Evolutionary conservation across 306 rosid species (phyloP).

Genomic region (Vigna nakashimae): DNA sequence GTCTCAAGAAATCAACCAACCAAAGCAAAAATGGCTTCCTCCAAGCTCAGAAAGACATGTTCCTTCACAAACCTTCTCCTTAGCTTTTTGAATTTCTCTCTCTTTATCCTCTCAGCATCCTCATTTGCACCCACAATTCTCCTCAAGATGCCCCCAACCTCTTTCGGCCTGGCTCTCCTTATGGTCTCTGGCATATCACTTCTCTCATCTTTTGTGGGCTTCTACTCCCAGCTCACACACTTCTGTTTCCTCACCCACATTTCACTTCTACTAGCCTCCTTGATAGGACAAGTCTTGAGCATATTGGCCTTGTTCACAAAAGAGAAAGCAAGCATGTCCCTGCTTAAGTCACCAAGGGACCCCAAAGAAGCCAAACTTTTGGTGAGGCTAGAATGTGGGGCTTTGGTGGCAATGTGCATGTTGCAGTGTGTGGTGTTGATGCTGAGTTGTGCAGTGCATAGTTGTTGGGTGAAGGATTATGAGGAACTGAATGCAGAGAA

Average conservation of each 20-base stretch:
- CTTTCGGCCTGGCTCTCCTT: slow-evolving; percentile 72
- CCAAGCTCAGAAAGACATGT: slow-evolving; percentile 60
- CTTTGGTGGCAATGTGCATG: slow-evolving; percentile 73
- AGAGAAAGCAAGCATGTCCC: slow-evolving; percentile 62
- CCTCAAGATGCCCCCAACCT: slow-evolving; percentile 80
- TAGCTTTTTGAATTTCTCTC: slow-evolving; percentile 59
- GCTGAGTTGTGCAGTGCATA: slow-evolving; percentile 72
- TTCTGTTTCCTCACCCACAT: slow-evolving; percentile 73
- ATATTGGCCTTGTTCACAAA: slow-evolving; percentile 66
- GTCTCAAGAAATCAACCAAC: neutral
- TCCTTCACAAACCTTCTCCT: slow-evolving; percentile 74
- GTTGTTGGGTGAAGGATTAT: slow-evolving; percentile 77
- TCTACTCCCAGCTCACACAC: slow-evolving; percentile 75
- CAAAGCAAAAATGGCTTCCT: slow-evolving; percentile 55
- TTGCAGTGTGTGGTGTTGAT: slow-evolving; percentile 65
- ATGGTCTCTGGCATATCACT: slow-evolving; percentile 70
- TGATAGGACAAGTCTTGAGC: slow-evolving; percentile 60
- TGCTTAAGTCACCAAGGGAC: slow-evolving; percentile 63
- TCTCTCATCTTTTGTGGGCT: slow-evolving; percentile 70
- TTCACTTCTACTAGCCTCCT: slow-evolving; percentile 59
- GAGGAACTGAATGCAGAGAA: slow-evolving; percentile 69
- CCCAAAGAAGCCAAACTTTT: slow-evolving; percentile 68
- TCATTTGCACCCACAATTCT: slow-evolving; percentile 74
- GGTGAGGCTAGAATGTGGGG: slow-evolving; percentile 81
- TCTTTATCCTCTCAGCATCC: slow-evolving; percentile 67